phyloP scores from a whole-genome alignment of 345 rosid species.

The Trapa bicornis region DNA sequence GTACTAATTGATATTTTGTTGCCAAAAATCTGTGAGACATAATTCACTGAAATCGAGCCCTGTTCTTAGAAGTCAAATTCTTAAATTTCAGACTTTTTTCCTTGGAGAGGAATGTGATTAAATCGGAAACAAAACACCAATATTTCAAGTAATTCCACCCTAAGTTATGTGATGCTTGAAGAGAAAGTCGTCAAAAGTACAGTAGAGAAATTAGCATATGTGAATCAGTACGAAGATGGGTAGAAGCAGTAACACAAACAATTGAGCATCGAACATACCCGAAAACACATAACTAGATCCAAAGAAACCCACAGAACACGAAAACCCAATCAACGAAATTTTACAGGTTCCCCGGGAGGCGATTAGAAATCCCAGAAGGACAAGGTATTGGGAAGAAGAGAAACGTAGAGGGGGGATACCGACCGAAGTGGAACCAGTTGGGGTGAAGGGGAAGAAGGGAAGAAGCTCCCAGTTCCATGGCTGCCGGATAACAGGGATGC shows the following conservation, averaged over 20 bases:
- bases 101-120: no score
- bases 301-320: not conserved
- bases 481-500: not conserved
- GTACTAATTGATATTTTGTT: no score
- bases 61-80: not conserved
- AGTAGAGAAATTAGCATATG: not conserved
- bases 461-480: not conserved
- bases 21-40: not conserved
- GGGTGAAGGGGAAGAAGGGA: conserved; percentile 1
- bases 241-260: not conserved
- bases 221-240: not conserved
- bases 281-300: not conserved
- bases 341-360: not conserved
- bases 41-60: not conserved
- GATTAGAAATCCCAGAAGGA: not conserved
- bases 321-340: not conserved
- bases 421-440: not conserved
- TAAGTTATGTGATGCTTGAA: not conserved
- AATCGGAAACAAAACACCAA: not conserved
- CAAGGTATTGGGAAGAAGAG: not conserved
- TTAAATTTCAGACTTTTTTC: not conserved
- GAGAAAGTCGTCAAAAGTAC: not conserved
- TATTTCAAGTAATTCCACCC: not conserved
- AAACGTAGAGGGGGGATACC: not conserved
- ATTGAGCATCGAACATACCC: not conserved